Conservation (phyloP, 306 rosid species). For the Vigna nakashimae region DNA sequence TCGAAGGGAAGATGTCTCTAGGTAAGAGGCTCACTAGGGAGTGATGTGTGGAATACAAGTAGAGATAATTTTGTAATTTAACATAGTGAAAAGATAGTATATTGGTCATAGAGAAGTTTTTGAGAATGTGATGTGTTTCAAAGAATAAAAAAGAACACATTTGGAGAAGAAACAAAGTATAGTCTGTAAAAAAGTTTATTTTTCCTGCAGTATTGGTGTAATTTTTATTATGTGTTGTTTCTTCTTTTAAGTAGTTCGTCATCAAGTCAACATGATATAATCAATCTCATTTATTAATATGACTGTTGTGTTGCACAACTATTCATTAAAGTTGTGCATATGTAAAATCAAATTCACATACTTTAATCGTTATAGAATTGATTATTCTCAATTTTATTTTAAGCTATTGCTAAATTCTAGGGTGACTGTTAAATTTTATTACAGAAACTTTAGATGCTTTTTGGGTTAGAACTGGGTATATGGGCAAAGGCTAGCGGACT, state of each 20-base stretch:
- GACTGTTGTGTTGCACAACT: background rate
- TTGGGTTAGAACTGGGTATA: no score
- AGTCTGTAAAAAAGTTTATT: background rate
- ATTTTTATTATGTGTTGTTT: background rate
- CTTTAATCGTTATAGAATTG: no score
- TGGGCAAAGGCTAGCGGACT: no score
- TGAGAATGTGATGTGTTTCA: background rate
- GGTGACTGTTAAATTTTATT: no score
- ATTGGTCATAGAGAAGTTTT: background rate
- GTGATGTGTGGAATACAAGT: background rate
- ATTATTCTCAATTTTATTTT: no score
- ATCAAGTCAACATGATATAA: background rate
- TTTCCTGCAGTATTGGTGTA: background rate
- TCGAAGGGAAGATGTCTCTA: background rate
- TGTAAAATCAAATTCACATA: no score
- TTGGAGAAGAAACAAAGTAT: background rate
- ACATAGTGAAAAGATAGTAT: background rate
- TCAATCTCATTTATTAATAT: background rate
- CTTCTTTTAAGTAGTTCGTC: background rate
- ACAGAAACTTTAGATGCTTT: no score
- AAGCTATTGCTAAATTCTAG: no score
- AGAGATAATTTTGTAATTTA: conserved; percentile 20
- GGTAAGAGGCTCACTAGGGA: conserved; percentile 4
- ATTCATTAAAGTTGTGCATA: background rate
- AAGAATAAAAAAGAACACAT: background rate